Percentiles rank a stretch among this genome's conserved stretches.
Conservation (phyloP, 2,329 filamentous ascomycete genomes). For the Aureobasidium sp. region DNA sequence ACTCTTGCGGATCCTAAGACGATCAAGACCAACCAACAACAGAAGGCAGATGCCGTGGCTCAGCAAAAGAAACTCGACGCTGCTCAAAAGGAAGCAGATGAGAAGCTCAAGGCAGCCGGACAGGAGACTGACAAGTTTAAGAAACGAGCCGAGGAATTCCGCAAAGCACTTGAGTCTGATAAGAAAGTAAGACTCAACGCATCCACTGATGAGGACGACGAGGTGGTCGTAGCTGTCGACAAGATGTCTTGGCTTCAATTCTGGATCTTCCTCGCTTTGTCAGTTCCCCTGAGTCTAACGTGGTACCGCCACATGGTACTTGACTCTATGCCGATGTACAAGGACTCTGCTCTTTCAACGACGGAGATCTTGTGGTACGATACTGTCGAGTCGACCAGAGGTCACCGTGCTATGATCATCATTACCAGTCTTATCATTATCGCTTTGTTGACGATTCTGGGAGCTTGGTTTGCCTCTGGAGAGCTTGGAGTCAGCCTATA, state of each 20-base stretch:
- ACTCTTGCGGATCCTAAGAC: background rate
- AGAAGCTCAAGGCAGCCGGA: background rate
- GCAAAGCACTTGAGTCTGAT: background rate
- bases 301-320: background rate
- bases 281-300: background rate
- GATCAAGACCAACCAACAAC: constrained; percentile 1
- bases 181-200: background rate
- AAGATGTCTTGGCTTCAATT: background rate
- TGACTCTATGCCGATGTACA: background rate
- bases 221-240: background rate
- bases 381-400: background rate
- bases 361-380: background rate
- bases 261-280: background rate
- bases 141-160: background rate
- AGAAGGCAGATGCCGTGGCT: background rate
- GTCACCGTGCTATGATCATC: background rate
- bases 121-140: background rate
- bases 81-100: background rate
- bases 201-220: background rate
- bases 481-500: background rate
- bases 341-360: background rate
- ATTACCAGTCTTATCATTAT: background rate
- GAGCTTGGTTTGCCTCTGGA: background rate
- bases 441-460: background rate
- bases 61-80: background rate